Base-by-base conservation (phyloP, 106 monocot species). In the Acanthochlamys bracteata region DNA sequence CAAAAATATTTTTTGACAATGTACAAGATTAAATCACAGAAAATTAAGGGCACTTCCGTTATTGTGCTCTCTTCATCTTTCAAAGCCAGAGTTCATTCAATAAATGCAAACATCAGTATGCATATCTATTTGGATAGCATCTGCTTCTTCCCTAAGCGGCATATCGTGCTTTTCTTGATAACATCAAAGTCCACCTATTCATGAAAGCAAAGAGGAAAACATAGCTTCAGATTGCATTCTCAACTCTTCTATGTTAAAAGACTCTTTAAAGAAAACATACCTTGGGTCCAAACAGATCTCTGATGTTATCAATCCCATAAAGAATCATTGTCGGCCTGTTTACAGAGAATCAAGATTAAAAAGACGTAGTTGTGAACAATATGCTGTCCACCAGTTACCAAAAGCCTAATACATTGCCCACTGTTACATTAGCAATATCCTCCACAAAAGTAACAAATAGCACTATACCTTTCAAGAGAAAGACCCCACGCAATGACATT, bases 221-320 rank as follows among this genome's bases (percentile, higher is more conserved):
- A 7, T 8, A 17, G 53, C 4, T 49, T 59, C 56, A 60, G 26
- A 12, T 24, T 43, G 7, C 54, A 27, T 45, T 27, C 4, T n/a
- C 39, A 39, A 7, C 54, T n/a, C 25, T 25, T 13, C 24, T 54
- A n/a, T 2, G 41, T 4, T 40, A 49, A 19, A 10, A 66, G 10
- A 41, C 22, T 8, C 8, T 57, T 43, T 7, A 42, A 69, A 9
- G 21, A 12, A 10, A 24, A 7, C 46, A 58, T 74, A 96, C 95
- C 95, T 90, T 96, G 21, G 82, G 87, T 27, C 95, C 95, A 75
- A 96, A 96, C 67, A 96, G 88, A 84, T 96, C 95, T 19, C 95
- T 59, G 26, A 96, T 96, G 66, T 96, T 96, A 68, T 90, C 80
- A 27, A 90, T 83, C 17, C 88, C 90, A 53, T 91, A 88, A 17